A percentile compares a stretch with the other conserved stretches of the same genome.
These are phyloP conservation scores for Leucoagaricus sp. DNA, from an alignment of 1,284 basidiomycete species.

Conservation along the genomic window DNA sequence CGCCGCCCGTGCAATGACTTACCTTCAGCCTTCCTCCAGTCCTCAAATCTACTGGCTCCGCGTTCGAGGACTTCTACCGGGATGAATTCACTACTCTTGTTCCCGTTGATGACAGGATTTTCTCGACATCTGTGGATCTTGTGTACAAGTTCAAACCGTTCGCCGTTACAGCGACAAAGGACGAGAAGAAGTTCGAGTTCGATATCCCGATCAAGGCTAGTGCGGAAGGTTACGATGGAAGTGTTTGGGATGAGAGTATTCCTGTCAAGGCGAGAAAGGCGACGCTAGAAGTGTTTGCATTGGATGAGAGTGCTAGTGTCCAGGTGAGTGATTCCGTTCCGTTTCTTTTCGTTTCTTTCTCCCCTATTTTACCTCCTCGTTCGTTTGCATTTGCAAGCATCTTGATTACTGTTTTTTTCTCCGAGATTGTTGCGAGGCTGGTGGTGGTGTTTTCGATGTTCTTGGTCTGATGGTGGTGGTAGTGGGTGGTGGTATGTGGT, in stretches of 20 bases:
- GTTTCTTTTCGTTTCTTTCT: not conserved
- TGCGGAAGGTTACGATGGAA: slow-evolving; percentile 46
- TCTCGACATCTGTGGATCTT: slow-evolving; percentile 83
- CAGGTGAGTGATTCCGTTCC: slow-evolving; percentile 53
- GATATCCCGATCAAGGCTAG: slow-evolving; percentile 36
- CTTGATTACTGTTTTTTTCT: not conserved
- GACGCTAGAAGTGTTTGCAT: slow-evolving; percentile 84
- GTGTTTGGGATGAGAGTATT: slow-evolving; percentile 62
- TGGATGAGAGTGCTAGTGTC: slow-evolving; percentile 89
- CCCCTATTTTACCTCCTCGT: not conserved
- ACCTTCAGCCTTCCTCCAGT: slow-evolving; percentile 46
- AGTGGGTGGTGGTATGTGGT: not conserved
- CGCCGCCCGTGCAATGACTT: not conserved
- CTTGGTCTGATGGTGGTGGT: not conserved
- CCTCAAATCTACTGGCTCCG: slow-evolving; percentile 87
- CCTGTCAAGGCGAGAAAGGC: slow-evolving; percentile 57
- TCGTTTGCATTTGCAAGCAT: not conserved
- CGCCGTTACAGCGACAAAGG: slow-evolving; percentile 45
- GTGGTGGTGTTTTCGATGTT: not conserved
- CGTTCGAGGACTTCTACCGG: slow-evolving; percentile 80
- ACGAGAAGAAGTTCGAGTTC: slow-evolving; percentile 52
- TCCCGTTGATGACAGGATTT: slow-evolving; percentile 84
- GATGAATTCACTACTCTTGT: slow-evolving; percentile 90
- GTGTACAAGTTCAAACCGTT: slow-evolving; percentile 64
- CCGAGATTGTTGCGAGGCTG: not conserved